These are phyloP conservation scores for Paramyrothecium roridum DNA, from an alignment of 2,329 filamentous ascomycete genomes.

Conservation along the genomic window DNA sequence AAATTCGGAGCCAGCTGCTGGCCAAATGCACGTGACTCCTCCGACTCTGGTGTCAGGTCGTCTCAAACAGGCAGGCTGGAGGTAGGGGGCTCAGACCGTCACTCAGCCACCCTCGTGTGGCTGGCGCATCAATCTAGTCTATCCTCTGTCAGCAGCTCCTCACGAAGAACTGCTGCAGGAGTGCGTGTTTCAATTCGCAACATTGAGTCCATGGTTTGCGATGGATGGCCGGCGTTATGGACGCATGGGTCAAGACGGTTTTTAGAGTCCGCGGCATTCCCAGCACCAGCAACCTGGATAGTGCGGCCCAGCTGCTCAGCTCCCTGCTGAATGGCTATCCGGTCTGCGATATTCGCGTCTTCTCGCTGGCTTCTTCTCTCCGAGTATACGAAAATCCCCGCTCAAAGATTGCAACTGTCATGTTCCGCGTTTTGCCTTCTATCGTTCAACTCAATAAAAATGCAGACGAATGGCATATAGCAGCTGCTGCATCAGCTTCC, in stretches of 20 bases:
- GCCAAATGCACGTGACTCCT: too few relatives aligned
- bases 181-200: too few relatives aligned
- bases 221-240: background rate
- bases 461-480: background rate
- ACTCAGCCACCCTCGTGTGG: too few relatives aligned
- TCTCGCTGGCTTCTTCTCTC: background rate
- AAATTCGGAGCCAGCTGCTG: too few relatives aligned
- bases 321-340: background rate
- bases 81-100: too few relatives aligned
- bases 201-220: too few relatives aligned
- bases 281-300: background rate
- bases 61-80: too few relatives aligned
- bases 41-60: too few relatives aligned
- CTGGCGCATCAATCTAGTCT: too few relatives aligned
- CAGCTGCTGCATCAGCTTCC: background rate
- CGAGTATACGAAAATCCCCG: background rate
- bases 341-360: background rate
- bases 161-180: too few relatives aligned
- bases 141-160: too few relatives aligned
- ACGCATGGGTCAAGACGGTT: background rate
- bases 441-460: background rate
- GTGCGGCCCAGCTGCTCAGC: background rate
- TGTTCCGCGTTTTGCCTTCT: background rate
- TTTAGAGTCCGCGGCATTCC: background rate
- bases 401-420: background rate